phyloP scores from a whole-genome alignment of 768 basidiomycete genomes.

The Boletus subparvulus region DNA sequence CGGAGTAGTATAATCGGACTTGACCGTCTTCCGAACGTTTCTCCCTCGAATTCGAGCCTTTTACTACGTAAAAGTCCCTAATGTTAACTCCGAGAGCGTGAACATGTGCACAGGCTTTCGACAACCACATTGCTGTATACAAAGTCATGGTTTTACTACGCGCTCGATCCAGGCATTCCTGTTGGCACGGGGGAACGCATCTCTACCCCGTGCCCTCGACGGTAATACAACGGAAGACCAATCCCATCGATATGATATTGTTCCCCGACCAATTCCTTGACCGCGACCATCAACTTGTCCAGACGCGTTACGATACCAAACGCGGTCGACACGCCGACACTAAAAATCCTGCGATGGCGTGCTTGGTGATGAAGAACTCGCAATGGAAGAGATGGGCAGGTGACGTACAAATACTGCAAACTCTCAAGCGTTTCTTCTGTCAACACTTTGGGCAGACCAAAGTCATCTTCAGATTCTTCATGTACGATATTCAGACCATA shows the following conservation, averaged over 20 bases:
- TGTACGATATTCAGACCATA: conserved; percentile 69
- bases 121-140: too few species aligned
- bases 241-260: conserved; percentile 82
- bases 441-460: conserved; percentile 67
- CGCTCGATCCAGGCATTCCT: not conserved
- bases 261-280: conserved; percentile 85
- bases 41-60: too few species aligned
- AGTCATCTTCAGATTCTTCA: conserved; percentile 70
- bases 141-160: not conserved
- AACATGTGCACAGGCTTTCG: too few species aligned
- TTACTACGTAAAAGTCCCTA: too few species aligned
- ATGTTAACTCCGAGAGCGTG: too few species aligned
- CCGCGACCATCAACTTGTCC: conserved; percentile 76
- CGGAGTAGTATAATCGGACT: too few species aligned
- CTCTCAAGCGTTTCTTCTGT: conserved; percentile 73
- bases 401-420: conserved; percentile 73
- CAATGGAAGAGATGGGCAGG: not conserved
- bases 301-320: conserved; percentile 69
- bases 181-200: conserved; percentile 26
- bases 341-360: conserved; percentile 50
- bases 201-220: conserved; percentile 27
- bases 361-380: not conserved
- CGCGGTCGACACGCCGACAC: conserved; percentile 69
- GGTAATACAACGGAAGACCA: conserved; percentile 33
- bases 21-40: too few species aligned